A percentile compares a stretch with the other conserved stretches of the same genome.
Conservation (phyloP, 352 stramenopile genomes). For the Globisporangium canariense region DNA sequence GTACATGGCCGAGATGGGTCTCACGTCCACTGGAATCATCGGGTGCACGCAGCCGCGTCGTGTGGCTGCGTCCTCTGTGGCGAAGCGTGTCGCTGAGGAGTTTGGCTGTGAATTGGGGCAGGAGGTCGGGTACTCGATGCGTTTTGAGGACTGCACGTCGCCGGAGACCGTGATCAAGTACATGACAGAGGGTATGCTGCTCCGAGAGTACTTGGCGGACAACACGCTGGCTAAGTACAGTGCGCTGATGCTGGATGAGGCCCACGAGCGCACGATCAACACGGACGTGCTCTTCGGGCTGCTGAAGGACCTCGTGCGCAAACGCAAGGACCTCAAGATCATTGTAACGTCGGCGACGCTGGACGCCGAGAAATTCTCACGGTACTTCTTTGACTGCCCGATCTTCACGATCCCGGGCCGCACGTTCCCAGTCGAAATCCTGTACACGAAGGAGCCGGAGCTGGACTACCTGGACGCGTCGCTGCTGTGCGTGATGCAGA, state of each 20-base stretch:
- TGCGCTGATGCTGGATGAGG: slow-evolving; percentile 97
- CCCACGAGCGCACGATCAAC: slow-evolving; percentile 97
- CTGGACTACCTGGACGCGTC: slow-evolving; percentile 97
- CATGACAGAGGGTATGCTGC: slow-evolving; percentile 99
- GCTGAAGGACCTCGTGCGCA: slow-evolving; percentile 85
- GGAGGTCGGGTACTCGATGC: slow-evolving; percentile 93
- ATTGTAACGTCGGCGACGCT: slow-evolving; percentile 94
- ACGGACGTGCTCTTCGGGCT: slow-evolving; percentile 99
- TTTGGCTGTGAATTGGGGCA: slow-evolving; percentile 92
- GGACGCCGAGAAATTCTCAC: slow-evolving; percentile 97
- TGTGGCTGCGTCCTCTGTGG: slow-evolving; percentile 97
- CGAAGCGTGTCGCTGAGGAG: slow-evolving; percentile 97
- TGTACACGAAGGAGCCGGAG: slow-evolving; percentile 99
- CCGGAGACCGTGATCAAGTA: slow-evolving; percentile 98
- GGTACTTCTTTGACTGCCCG: slow-evolving; percentile 96
- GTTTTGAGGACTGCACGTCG: slow-evolving; percentile 84
- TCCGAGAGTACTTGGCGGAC: slow-evolving; percentile 98
- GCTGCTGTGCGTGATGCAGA: slow-evolving; percentile 99
- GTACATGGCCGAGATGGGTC: slow-evolving; percentile 98
- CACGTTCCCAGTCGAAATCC: slow-evolving; percentile 97
- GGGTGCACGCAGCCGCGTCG: slow-evolving; percentile 97
- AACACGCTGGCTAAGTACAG: slow-evolving; percentile 93
- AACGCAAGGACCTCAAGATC: slow-evolving; percentile 87
- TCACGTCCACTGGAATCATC: slow-evolving; percentile 96
- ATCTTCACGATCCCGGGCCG: slow-evolving; percentile 99